These are phyloP conservation scores for Xylariaceae sp. DNA, from an alignment of 2,329 filamentous ascomycete genomes.

Conservation along the genomic window DNA sequence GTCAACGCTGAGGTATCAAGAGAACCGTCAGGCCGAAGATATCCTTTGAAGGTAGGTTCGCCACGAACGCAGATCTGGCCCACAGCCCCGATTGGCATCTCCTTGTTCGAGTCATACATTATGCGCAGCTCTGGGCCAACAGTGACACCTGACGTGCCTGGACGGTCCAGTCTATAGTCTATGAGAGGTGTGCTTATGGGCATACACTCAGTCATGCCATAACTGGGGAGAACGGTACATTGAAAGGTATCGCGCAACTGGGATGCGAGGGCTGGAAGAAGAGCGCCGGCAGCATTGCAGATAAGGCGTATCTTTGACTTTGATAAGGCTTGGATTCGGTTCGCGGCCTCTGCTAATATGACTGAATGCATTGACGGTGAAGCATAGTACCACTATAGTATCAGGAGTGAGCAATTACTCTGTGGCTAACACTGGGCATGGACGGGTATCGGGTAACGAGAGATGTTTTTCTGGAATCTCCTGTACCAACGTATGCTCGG, in stretches of 20 bases:
- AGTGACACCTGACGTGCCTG: conserved; percentile 56
- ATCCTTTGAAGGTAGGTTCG: conserved; percentile 54
- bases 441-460: neutral
- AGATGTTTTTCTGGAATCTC: neutral
- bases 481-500: neutral
- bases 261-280: conserved; percentile 53
- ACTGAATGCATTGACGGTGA: conserved; percentile 60
- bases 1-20: conserved; percentile 51
- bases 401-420: neutral
- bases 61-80: conserved; percentile 56
- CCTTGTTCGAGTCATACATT: conserved; percentile 45
- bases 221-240: conserved; percentile 57
- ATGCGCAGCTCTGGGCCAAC: conserved; percentile 56
- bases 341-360: conserved; percentile 50
- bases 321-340: conserved; percentile 43
- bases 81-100: conserved; percentile 38
- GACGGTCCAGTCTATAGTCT: conserved; percentile 53
- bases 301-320: conserved; percentile 53
- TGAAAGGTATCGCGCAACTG: conserved; percentile 54
- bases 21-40: conserved; percentile 46
- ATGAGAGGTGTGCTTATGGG: conserved; percentile 59
- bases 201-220: conserved; percentile 65
- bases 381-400: conserved; percentile 55
- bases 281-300: conserved; percentile 58
- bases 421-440: neutral